Base-by-base conservation (phyloP, 106 monocot genomes). In the Allium cepa region DNA sequence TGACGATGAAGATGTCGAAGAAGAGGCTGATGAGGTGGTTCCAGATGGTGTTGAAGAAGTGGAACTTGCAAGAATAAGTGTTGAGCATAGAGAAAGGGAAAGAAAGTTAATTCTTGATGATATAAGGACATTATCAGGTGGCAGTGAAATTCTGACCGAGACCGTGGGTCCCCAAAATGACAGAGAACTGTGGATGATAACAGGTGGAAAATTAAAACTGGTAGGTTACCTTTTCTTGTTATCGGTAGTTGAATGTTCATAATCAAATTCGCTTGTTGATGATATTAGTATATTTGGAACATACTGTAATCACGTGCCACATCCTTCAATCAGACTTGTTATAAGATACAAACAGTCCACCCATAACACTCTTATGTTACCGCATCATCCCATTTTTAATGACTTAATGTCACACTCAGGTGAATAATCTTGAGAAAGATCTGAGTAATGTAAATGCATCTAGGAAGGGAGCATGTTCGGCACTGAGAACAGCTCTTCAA, bases 31-130 rank as follows among this genome's bases (percentile, higher is more conserved):
- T 82, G 93, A 90, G 78, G 77, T 99, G 16, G 93, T 93, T 73
- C 99, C 93, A 50, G 99, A 93, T 78, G 99, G 93, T 66, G 85
- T 93, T 56, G 99, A 99, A 77, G 99, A 99, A 61, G 93, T 99
- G 50, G 99, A 93, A 74, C 93, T 90, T 62, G 93, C 99, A 69
- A 93, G 84, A 71, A 85, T 99, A 26, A 81, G 79, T 36, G 77
- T 99, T 66, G 99, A 99, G 67, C 62, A 83, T 63, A 87, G 59
- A 72, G 92, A 93, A 68, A 89, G 99, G 63, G 99, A 93, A 64
- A 64, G 84, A 27, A 99, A 90, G 57, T 72, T 99, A 75, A 72
- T 93, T 10, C 78, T 93, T 78, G 83, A 90, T 83, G 99, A 99
- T 74, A 90, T 99, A 66, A 79, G 85, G 72, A 69, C 72, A n/a